phyloP scores from a whole-genome alignment of 2,329 filamentous ascomycete genomes.

The Chaetomiaceae sp. region DNA sequence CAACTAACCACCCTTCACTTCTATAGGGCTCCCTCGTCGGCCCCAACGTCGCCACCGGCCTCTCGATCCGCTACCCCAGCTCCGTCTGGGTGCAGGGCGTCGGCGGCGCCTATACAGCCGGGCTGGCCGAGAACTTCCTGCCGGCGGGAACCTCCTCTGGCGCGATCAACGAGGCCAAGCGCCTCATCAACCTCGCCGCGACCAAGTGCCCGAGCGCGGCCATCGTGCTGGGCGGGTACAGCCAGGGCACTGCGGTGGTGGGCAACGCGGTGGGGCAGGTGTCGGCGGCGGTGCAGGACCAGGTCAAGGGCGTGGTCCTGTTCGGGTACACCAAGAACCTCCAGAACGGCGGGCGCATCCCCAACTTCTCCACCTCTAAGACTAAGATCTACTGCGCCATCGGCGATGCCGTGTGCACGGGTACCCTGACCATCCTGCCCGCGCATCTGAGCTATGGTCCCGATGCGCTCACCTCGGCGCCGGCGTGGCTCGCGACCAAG shows the following conservation, averaged over 20 bases:
- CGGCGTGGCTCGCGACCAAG: background rate
- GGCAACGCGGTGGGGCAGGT: constrained; percentile 35
- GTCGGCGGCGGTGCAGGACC: constrained; percentile 27
- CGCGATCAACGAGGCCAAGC: constrained; percentile 38
- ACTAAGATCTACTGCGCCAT: constrained; percentile 37
- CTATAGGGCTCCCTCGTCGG: constrained; percentile 8
- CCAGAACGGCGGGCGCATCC: constrained; percentile 37
- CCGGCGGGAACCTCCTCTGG: constrained; percentile 18
- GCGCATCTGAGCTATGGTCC: background rate
- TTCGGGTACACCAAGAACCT: constrained; percentile 40
- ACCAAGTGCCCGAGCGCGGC: constrained; percentile 40
- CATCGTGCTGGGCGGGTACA: constrained; percentile 38
- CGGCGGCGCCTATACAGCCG: constrained; percentile 31
- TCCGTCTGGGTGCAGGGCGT: constrained; percentile 42
- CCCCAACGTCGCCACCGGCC: constrained; percentile 16
- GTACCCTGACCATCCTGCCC: constrained; percentile 26
- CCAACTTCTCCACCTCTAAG: constrained; percentile 33
- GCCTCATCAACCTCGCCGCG: constrained; percentile 36
- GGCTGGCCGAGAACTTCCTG: constrained; percentile 17
- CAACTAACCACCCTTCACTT: background rate
- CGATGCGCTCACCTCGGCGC: background rate
- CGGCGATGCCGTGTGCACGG: constrained; percentile 30
- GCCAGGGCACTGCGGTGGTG: constrained; percentile 39
- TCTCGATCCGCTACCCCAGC: constrained; percentile 28
- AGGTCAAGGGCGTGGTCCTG: constrained; percentile 31